Base-by-base conservation (phyloP, 176 grass and related monocot genomes). In the Luzula sylvatica region DNA sequence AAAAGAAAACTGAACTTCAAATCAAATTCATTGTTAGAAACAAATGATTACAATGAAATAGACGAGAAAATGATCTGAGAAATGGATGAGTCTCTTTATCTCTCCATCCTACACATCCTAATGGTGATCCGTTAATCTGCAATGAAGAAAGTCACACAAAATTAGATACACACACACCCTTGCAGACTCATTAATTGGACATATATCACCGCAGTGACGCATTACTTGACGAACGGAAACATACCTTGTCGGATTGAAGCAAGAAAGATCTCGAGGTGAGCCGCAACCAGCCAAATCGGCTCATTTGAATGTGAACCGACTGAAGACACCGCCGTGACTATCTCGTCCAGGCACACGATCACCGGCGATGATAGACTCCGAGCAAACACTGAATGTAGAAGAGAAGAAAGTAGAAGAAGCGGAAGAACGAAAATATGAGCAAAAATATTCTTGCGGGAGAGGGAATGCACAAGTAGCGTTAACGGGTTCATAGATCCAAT, bases 221-320 rank as follows among this genome's bases (percentile, higher is more conserved):
- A 35, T 35, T 35, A 35, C 30, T 35, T 35, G 1, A 19, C 15
- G 25, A 28, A 45, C 4, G 23, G 55, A 17, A 47, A 23, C 20
- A 66, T 30, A 92, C 81, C 81, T 81, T 72, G n/a, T 51, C 21
- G 21, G 72, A 81, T 25, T 38, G 55, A 30, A 46, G 65, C 20
- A 50, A 17, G 28, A 81, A 13, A 15, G 61, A 78, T 39, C 76
- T 77, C 8, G 81, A 81, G 23, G 44, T 63, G 4, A 71, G 12
- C 26, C 69, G 24, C 23, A 75, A 26, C 71, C 80, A 90, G 21
- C 65, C 58, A 30, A 72, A 52, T 53, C 45, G 26, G 7, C 20
- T 23, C 69, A 72, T 72, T 32, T 7, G 46, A 20, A 13, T 4
- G 29, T 19, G 42, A 24, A 26, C 44, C 29, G 23, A 77, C 55